Base-by-base conservation (phyloP, 352 stramenopile species). In the Phytophthora cryptogea region DNA sequence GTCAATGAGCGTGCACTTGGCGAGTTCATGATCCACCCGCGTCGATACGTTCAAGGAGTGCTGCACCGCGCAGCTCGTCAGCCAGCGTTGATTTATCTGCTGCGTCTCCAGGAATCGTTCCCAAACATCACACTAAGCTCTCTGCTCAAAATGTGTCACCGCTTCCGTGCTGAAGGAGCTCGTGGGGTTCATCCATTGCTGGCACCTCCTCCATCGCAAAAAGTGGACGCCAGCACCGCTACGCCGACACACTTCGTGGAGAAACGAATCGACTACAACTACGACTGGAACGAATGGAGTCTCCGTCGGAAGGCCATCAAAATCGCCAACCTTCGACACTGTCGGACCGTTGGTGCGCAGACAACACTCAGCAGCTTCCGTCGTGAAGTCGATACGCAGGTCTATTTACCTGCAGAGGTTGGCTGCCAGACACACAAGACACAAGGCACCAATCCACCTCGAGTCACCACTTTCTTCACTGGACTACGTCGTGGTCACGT, bases 201-300 rank as follows among this genome's bases (percentile, higher is more conserved):
- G 8, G 80, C 80, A 1, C 68, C 71, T 0, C 66, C 74, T 10
- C 46, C 68, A 14, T 72, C 72, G 2, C 80, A 84, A 35, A 95
- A 93, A 69, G 73, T 90, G 6, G 91, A 98, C 63, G 89, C 86
- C 16, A 84, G 76, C 47, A 98, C 90, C 30, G 78, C 84, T 54
- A 98, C 94, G 28, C 94, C 94, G 6, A 79, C 80, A 20, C 94
- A 98, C 68, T 98, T 98, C 74, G 51, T 96, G 5, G 89, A 98
- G 47, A 97, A 93, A 68, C 68, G 89, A 59, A 88, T 97, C 14
- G 92, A 97, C 74, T 81, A 81, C 57, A 83, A 86, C 40, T 98
- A 98, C 71, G 85, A 97, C 47, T 98, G 92, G 91, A 98, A 98
- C 74, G 92, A 98, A 67, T 98, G 94, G 94, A 90, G 80, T 48